Percentiles rank a stretch among this genome's conserved stretches.
Evolutionary conservation across 305 asterid genomes (phyloP).

Genomic region (Solanum chacoense): DNA sequence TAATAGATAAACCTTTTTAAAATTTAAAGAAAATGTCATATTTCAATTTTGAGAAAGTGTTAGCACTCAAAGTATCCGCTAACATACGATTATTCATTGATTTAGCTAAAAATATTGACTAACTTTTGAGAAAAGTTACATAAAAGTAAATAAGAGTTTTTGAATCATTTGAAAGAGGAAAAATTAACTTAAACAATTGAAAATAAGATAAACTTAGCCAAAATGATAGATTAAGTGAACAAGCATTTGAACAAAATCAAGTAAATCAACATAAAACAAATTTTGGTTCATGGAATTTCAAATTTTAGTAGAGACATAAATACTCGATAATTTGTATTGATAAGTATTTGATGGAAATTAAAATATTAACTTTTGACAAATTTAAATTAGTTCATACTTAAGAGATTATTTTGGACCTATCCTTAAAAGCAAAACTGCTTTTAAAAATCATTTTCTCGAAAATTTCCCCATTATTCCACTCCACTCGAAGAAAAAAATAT

Average conservation of each 20-base stretch:
- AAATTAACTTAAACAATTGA: neutral
- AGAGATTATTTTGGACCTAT: neutral
- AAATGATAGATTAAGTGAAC: neutral
- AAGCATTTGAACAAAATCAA: neutral
- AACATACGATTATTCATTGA: neutral
- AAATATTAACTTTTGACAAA: neutral
- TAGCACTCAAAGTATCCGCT: neutral
- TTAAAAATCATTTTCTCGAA: too few relatives aligned
- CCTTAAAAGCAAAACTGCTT: too few relatives aligned
- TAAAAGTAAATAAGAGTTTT: neutral
- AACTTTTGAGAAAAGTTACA: neutral
- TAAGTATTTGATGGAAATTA: neutral
- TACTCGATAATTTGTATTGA: neutral
- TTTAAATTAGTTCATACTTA: neutral
- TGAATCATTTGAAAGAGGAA: neutral
- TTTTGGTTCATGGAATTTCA: neutral
- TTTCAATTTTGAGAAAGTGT: neutral
- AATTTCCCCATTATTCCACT: neutral
- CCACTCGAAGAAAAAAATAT: neutral
- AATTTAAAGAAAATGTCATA: neutral
- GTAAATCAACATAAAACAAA: neutral
- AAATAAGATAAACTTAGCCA: neutral
- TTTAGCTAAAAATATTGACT: too few relatives aligned
- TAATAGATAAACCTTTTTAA: neutral
- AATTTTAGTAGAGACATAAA: neutral